Evolutionary conservation across 73 alveolate genomes (phyloP), one percentile per base, ranked within the genome.

Genomic region (Symbiodinium pilosum): DNA sequence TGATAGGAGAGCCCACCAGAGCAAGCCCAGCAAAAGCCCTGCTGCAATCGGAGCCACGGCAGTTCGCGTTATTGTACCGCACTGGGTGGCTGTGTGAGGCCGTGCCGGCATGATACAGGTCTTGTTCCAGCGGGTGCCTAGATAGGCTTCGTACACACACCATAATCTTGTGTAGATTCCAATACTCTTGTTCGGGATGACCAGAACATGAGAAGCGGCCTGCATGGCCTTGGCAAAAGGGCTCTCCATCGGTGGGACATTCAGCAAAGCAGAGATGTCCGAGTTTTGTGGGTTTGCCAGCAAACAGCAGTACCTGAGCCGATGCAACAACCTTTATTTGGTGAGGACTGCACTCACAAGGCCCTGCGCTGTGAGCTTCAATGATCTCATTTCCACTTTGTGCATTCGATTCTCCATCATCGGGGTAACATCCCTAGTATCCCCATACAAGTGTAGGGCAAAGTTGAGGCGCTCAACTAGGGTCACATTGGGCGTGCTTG

Each of bases 211-310:
- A 26, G 97, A 91, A 26, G 97, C 97, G 26, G 83, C 38, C 32
- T 91, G 97, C 97, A 91, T 91, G 18, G 97, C 97, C 38, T 69
- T 64, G n/a, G 97, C 97, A 34, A 91, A 91, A 21, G 97, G 97
- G 54, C 89, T 91, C 36, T 71, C 47, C 41, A 40, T 86, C 18
- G 97, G 97, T 8, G 97, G 83, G 30, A 28, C 97, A 32, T 91
- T 43, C 56, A 91, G 88, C 88, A 59, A 43, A 7, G 88, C 81
- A n/a, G 89, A 68, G 52, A 91, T 41, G 88, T 91, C 97, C 77
- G 71, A 21, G 36, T 91, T 91, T 30, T 91, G 97, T 30, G 97
- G 97, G 97, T 91, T 91, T 14, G 89, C 97, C 88, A 91, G 52
- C 75, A 91, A 24, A 69, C 97, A 91, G 89, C 97, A 91, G 40